Percentiles rank a stretch among this genome's conserved stretches.
phyloP scores from a whole-genome alignment of 2,329 filamentous ascomycete species.

The Pseudocercospora pini-densiflorae region DNA sequence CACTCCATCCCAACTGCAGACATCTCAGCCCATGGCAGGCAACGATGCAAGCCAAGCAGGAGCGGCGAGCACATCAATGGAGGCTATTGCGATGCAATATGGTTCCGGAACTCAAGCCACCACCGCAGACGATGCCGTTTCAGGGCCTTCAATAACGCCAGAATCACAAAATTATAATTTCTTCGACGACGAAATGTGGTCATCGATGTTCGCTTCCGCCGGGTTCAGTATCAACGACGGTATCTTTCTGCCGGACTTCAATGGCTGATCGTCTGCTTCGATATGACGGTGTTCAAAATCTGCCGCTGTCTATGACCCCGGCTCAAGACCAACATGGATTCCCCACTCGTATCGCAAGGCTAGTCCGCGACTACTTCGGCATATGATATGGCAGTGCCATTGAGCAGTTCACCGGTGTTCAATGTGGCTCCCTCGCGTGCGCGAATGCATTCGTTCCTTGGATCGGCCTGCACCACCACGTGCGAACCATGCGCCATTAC shows the following conservation, averaged over 20 bases:
- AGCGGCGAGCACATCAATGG: neutral
- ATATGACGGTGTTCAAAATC: conserved; percentile 37
- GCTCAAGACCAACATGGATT: neutral
- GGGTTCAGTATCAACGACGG: conserved; percentile 6
- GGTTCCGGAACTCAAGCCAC: neutral
- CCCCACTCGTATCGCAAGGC: neutral
- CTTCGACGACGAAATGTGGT: neutral
- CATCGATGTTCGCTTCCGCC: neutral
- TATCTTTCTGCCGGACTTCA: conserved; percentile 10
- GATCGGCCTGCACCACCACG: no score
- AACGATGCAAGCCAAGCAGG: neutral
- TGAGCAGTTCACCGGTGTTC: neutral
- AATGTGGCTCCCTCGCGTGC: neutral
- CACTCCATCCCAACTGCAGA: neutral
- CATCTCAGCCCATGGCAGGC: neutral
- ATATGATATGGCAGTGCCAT: neutral
- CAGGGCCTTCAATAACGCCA: conserved; percentile 8
- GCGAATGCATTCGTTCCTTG: neutral
- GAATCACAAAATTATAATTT: conserved; percentile 14
- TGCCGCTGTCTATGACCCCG: neutral
- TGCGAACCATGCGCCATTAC: neutral
- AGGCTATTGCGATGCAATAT: neutral
- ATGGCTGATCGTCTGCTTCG: conserved; percentile 37
- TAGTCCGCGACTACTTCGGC: neutral
- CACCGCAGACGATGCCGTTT: neutral